Conservation (phyloP, 768 basidiomycete species). For the Leccinum incarnatum region DNA sequence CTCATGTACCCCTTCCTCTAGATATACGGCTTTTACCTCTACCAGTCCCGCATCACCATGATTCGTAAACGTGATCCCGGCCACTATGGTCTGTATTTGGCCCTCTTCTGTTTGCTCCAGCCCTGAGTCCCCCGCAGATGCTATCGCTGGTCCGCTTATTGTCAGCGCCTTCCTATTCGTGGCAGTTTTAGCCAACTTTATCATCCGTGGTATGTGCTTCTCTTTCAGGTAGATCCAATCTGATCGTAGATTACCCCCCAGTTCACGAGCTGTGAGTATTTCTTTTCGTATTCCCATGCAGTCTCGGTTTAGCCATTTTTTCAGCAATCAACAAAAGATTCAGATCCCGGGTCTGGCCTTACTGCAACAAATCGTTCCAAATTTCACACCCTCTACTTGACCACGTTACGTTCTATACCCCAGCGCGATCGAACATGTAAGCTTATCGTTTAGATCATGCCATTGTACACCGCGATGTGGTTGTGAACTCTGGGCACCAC, state of each 20-base stretch:
- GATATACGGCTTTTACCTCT: constrained; percentile 84
- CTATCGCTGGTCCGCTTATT: constrained; percentile 76
- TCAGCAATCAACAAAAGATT: constrained; percentile 26
- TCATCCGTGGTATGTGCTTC: constrained; percentile 69
- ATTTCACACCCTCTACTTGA: constrained; percentile 18
- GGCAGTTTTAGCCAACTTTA: constrained; percentile 85
- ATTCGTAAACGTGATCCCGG: constrained; percentile 88
- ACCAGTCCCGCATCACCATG: constrained; percentile 86
- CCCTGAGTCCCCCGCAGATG: constrained; percentile 48
- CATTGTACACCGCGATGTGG: not conserved
- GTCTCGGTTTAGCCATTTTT: not conserved
- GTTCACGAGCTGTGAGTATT: constrained; percentile 58
- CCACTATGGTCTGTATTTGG: constrained; percentile 67
- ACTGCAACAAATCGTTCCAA: constrained; percentile 21
- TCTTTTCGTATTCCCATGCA: not conserved
- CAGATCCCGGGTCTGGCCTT: constrained; percentile 27
- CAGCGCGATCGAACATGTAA: not conserved
- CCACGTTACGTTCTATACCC: not conserved
- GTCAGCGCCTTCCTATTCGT: constrained; percentile 82
- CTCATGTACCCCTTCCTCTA: constrained; percentile 27
- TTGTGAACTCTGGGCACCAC: not conserved
- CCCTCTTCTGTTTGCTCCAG: not conserved
- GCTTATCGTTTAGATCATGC: not conserved
- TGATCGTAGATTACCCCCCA: constrained; percentile 22
- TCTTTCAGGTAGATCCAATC: not conserved